Evolutionary conservation across 1,284 basidiomycete genomes (phyloP), one percentile per base, ranked within the genome.

Genomic region (Naganishia sp.): DNA sequence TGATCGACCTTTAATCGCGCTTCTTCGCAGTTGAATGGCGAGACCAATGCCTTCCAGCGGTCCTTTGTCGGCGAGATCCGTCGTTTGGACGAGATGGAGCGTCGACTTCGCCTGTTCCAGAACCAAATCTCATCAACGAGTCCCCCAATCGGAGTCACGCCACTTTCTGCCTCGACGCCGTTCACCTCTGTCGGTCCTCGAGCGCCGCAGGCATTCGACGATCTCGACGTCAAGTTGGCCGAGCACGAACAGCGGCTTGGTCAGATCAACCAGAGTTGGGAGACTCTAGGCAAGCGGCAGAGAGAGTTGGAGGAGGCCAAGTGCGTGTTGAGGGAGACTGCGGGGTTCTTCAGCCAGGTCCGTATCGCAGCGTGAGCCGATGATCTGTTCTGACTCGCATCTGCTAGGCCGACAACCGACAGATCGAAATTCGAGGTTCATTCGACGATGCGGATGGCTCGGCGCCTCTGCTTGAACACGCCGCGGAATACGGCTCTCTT

Each of bases 51-150:
- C 25, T 99, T 99, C 83, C 96, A 99, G 84, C 92, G 96, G 70
- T 94, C 95, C 6, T 99, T 95, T 78, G 93, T 97, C 68, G 90
- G 90, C 53, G 94, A 97, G 78, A 94, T 99, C 71, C 88, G 95
- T 50, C 87, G 92, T 68, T 86, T 96, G 65, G 94, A 96, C 77
- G 94, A 99, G 77, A 95, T 96, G 89, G 88, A 91, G 31, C 90
- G 96, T 70, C 89, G 94, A 42, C 87, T 96, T 55, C 88, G 93
- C 56, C 96, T 98, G 79, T 94, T 99, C 75, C 81, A 86, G 15
- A 83, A 85, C 44, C 92, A 98, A 76, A 94, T 98, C 73, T 86
- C 89, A 69, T 88, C 89, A 73, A 89, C 94, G 42, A 71, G 73
- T 21, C 78, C 79, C 28, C 84, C 86, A 9, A 83, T 98, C 54